Evolutionary conservation across 495 filamentous ascomycete genomes (phyloP), one percentile per base, ranked within the genome.

Genomic region (Penicillium angulare): DNA sequence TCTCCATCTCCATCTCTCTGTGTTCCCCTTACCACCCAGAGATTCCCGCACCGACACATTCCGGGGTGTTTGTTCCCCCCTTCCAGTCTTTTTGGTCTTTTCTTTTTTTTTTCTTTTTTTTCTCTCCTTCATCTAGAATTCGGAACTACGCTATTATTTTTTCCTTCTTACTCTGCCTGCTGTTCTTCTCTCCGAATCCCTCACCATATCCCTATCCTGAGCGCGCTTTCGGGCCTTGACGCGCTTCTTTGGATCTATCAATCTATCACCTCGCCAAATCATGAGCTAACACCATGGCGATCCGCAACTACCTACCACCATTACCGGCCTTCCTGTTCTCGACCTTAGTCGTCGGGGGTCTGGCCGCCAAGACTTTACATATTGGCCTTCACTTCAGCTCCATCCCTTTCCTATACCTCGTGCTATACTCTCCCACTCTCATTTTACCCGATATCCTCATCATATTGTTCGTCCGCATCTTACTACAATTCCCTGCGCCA

Each of bases 381-480:
- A 61, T 73, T 36, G 64, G 64, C 22, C 56, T 67, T 15, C 69
- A 73, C 57, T 52, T 73, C 17, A 54, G 47, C 15, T 61, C 69
- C 1, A 31, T 73, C 34, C 69, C 69, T 0, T 61, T 71, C 41
- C 59, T 73, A 34, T 64, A 69, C 34, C 63, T 73, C 47, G 57
- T 69, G 5, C 53, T 73, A 23, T 73, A 68, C 34, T 58, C 63
- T 27, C 68, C 69, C 0, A 73, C 69, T 1, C 63, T 73, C 13
- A 38, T 72, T 49, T 42, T 73, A 22, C 67, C 52, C 1, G 69
- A 73, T 47, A 31, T 73, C 7, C 18, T 73, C 0, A 65, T 73
- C 5, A 72, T 73, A n/a, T 40, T 52, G 7, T 47, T 55, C 17
- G 52, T 38, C 8, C 64, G 68, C 2, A 20, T 67, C 7, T 50